Base-by-base conservation (phyloP, 345 rosid genomes). In the Citrus reticulata region DNA sequence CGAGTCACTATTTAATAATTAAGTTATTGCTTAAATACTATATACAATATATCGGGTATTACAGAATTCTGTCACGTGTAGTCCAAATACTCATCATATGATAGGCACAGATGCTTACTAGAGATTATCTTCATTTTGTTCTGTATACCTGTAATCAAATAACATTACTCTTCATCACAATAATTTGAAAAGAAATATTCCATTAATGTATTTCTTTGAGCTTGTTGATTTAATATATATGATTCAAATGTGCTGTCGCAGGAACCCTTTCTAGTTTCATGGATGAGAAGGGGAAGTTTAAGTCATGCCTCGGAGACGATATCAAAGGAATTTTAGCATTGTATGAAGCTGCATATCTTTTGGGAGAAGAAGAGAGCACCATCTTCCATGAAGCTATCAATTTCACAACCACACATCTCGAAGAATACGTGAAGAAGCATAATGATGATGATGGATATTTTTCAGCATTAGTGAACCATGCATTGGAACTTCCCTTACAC, bases 401-500 rank as follows among this genome's bases (percentile, higher is more conserved):
- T 54, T 54, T 54, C 58, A 54, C 58, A 54, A 46, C 58, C 58
- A 5, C 22, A 54, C 22, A 54, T 54, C 58, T 54, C 22, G 22
- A 54, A 54, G 22, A 54, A 5, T 54, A 54, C 58, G 58, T 16
- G 22, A 5, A 14, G 20, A 54, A 54, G 58, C 20, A 54, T 54
- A 54, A 46, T 11, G 49, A 11, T 46, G 16, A 2, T 54, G 58
- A 54, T 11, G 51, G 22, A 22, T 69, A 79, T 55, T 25, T 82
- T 37, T 35, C 68, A 9, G 59, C 27, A 39, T 73, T 85, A 32
- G 89, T 79, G 54, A 77, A 34, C 2, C 89, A 81, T 78, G 84
- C 83, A 0, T 46, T 83, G 65, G 88, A 83, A 66, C 73, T 78
- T 42, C 88, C 91, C 3, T 68, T 82, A 10, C 87, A 82, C 68